Evolutionary conservation across 495 filamentous ascomycete genomes (phyloP), one percentile per base, ranked within the genome.

Genomic region (Haplographium delicatum): DNA sequence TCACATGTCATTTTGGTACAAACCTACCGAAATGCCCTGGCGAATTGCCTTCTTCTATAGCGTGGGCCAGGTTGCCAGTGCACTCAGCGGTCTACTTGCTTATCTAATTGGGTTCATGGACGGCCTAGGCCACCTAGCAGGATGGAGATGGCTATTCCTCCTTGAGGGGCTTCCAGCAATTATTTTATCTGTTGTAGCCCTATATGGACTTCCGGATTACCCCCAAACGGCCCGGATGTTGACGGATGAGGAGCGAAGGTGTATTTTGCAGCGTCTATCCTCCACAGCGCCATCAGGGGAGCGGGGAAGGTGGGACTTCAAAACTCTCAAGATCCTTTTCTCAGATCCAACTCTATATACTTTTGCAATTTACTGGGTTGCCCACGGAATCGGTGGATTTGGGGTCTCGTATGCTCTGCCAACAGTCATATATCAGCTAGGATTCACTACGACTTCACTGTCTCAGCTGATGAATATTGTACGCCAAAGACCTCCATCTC

Each of bases 11-110:
- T 66, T 61, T 4, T 90, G 89, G 63, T 91, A 89, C 56, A 79
- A 81, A 22, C 80, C 85, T 24, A 78, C 78, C 15, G 84, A 89
- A 61, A 70, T 91, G 8, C 85, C 84, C 3, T 69, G 83, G 20
- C 82, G 86, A 2, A 74, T 89, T 1, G 76, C 71, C 28, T 51
- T 79, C 13, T 81, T 79, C 63, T 82, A 77, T 64, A 71, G 68
- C 33, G 69, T 75, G 0, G 65, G 68, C 18, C 71, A 76, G 52
- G 27, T 83, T 8, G 73, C 77, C 10, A 78, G 81, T 18, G 74
- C 76, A 15, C 74, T 56, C 31, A 44, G 44, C 11, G 53, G 53
- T 15, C 63, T 83, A 11, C 69, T 84, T 13, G 79, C 81, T 0
- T 81, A 75, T 42, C 78, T 68, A 4, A 75, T 83, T 27, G 70